phyloP scores from a whole-genome alignment of 257 asterid species.

The Nicotiana tomentosiformis region DNA sequence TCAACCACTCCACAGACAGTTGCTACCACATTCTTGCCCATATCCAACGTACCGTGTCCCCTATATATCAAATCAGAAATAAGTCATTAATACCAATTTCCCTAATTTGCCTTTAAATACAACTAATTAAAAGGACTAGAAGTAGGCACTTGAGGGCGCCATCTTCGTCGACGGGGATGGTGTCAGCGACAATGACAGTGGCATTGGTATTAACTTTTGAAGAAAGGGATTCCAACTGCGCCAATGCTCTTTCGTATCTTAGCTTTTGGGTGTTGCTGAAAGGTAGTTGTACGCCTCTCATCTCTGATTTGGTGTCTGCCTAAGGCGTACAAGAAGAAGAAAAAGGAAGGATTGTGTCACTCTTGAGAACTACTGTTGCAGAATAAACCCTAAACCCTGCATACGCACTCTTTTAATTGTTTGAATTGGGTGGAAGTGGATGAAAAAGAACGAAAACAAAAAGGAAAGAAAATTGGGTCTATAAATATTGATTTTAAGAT shows the following conservation, averaged over 20 bases:
- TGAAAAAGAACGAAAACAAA: no score
- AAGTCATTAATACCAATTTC: not conserved
- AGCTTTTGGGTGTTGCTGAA: slow-evolving; percentile 61
- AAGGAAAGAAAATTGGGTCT: no score
- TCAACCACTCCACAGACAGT: slow-evolving; percentile 90
- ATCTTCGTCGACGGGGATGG: slow-evolving; percentile 82
- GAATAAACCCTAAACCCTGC: no score
- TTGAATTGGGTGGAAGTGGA: no score
- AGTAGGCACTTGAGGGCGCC: slow-evolving; percentile 46
- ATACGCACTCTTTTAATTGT: no score
- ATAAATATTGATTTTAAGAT: no score
- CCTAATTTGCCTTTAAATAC: not conserved
- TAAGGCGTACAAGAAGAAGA: no score
- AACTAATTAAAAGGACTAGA: no score
- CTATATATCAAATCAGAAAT: slow-evolving; percentile 20
- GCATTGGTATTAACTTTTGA: slow-evolving; percentile 67
- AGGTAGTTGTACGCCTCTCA: not conserved
- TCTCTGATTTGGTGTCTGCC: no score
- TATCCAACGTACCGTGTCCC: slow-evolving; percentile 91
- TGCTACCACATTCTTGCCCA: slow-evolving; percentile 65
- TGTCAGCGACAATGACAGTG: slow-evolving; percentile 76
- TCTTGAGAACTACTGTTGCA: no score
- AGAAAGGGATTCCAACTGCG: slow-evolving; percentile 57
- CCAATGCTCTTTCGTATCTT: slow-evolving; percentile 59
- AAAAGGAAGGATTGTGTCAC: no score